A percentile compares a stretch with the other conserved stretches of the same genome.
Conservation (phyloP, 352 stramenopile genomes). For the Elongisporangium prolatum region DNA sequence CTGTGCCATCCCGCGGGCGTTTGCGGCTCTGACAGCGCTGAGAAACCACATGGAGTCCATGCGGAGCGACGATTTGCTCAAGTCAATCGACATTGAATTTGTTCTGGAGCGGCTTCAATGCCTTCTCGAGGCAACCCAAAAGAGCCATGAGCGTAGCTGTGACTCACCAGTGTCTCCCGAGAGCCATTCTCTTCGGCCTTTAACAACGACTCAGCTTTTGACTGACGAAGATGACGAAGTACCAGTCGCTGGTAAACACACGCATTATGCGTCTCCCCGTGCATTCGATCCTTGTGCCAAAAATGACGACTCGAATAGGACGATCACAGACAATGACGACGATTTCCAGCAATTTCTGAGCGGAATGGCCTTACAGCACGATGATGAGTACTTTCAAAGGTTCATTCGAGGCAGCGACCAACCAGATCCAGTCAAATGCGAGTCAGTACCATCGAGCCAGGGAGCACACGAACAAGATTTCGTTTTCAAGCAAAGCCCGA, state of each 20-base stretch:
- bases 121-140: background rate
- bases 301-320: background rate
- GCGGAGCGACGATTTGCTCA: background rate
- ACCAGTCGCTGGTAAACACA: constrained; percentile 1
- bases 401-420: constrained; percentile 11
- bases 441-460: background rate
- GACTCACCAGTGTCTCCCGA: background rate
- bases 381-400: constrained; percentile 14
- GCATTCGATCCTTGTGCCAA: background rate
- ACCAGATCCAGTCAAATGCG: constrained; percentile 1
- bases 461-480: background rate
- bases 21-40: background rate
- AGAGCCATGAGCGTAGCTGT: background rate
- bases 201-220: background rate
- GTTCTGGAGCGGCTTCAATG: background rate
- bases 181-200: background rate
- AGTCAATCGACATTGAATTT: background rate
- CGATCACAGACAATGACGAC: background rate
- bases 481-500: background rate
- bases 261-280: constrained; percentile 3
- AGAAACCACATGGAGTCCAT: background rate
- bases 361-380: constrained; percentile 7
- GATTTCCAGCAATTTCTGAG: constrained; percentile 7
- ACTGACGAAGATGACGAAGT: constrained; percentile 9
- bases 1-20: background rate